phyloP scores from a whole-genome alignment of 495 filamentous ascomycete genomes.

The Aspergillus steynii region DNA sequence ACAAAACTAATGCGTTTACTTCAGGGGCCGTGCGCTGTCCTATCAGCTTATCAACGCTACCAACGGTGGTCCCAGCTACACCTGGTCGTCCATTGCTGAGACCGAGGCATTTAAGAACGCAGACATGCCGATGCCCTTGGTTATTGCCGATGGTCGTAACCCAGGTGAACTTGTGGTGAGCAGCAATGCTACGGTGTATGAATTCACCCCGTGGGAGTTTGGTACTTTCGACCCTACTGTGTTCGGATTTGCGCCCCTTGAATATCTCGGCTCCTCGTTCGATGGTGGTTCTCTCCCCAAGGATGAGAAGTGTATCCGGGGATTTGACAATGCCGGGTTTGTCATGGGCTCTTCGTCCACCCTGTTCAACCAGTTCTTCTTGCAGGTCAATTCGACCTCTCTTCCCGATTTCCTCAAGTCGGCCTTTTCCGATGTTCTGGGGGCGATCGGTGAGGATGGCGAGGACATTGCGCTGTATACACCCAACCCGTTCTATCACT shows the following conservation, averaged over 20 bases:
- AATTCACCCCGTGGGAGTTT: slow-evolving; percentile 88
- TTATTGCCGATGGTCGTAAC: slow-evolving; percentile 73
- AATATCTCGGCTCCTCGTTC: slow-evolving; percentile 82
- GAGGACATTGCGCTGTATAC: slow-evolving; percentile 81
- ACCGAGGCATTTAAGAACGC: slow-evolving; percentile 65
- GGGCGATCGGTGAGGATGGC: slow-evolving; percentile 51
- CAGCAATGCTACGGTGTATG: slow-evolving; percentile 77
- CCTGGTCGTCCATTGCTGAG: slow-evolving; percentile 83
- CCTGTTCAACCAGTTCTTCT: slow-evolving; percentile 79
- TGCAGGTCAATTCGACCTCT: slow-evolving; percentile 53
- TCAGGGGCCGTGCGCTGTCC: slow-evolving; percentile 66
- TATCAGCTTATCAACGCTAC: slow-evolving; percentile 81
- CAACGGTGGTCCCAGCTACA: slow-evolving; percentile 76
- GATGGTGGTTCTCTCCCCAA: slow-evolving; percentile 58
- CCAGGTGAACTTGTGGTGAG: slow-evolving; percentile 66
- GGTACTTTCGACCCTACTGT: slow-evolving; percentile 82
- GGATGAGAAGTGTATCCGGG: slow-evolving; percentile 66
- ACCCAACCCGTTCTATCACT: slow-evolving; percentile 84
- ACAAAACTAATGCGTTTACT: slow-evolving; percentile 12
- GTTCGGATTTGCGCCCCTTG: slow-evolving; percentile 72
- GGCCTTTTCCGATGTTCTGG: slow-evolving; percentile 57
- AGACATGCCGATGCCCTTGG: slow-evolving; percentile 77
- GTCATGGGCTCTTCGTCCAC: slow-evolving; percentile 90
- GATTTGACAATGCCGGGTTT: slow-evolving; percentile 84
- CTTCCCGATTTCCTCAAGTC: slow-evolving; percentile 55